Conservation (phyloP, 2,329 filamentous ascomycete genomes). For the Ophiostoma sp. region DNA sequence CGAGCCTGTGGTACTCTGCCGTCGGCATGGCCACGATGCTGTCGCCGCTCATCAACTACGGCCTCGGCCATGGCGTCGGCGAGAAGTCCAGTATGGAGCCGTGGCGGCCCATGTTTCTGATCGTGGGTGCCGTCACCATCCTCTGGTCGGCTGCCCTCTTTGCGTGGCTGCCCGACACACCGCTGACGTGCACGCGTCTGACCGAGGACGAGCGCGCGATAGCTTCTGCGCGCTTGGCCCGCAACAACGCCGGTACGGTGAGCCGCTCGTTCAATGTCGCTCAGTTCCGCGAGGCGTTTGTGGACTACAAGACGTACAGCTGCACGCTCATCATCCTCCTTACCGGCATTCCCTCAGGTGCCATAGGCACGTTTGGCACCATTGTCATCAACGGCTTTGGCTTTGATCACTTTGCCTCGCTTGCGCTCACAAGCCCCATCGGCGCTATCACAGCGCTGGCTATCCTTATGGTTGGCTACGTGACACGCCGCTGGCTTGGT, state of each 20-base stretch:
- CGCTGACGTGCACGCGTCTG: not conserved
- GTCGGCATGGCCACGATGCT: conserved; percentile 43
- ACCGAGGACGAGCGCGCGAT: not conserved
- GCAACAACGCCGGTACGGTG: not conserved
- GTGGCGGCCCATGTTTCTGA: not conserved
- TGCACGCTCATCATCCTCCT: not conserved
- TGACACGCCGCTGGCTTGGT: not conserved
- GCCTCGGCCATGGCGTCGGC: conserved; percentile 38
- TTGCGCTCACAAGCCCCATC: not conserved
- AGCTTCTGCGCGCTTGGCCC: not conserved
- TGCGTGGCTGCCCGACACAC: not conserved
- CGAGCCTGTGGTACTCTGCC: conserved; percentile 40
- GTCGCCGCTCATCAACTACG: conserved; percentile 45
- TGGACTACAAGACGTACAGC: conserved; percentile 1
- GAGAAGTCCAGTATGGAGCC: not conserved
- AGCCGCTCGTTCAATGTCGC: not conserved
- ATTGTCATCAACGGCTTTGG: not conserved
- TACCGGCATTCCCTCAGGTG: not conserved
- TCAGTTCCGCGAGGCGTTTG: not conserved
- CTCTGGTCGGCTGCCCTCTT: not conserved
- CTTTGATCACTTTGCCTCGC: not conserved
- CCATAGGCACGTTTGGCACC: not conserved
- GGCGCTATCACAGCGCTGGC: not conserved
- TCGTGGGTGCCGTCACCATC: not conserved
- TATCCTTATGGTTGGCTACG: not conserved